Conservation (phyloP, 2,329 filamentous ascomycete species). For the Davidsoniella australis region DNA sequence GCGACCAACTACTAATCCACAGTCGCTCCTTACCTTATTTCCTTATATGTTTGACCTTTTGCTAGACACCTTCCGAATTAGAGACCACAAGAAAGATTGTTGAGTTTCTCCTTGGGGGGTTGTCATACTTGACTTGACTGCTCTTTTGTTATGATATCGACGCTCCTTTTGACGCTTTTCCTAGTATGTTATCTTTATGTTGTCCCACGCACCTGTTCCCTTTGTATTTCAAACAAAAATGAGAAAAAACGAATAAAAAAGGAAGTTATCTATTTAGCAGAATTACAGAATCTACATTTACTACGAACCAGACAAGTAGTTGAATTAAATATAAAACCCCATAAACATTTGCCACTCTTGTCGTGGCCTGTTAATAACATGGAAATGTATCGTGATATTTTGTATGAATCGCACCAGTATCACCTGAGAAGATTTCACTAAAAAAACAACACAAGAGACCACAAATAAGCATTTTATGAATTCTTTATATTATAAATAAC, state of each 20-base stretch:
- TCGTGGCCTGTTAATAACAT: too few species aligned
- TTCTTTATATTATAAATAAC: too few species aligned
- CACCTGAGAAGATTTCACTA: too few species aligned
- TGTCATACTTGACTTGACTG: constrained; percentile 11
- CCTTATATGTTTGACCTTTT: constrained; percentile 1
- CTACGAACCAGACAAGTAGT: too few species aligned
- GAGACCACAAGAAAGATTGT: background rate
- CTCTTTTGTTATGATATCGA: constrained; percentile 9
- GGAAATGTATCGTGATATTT: too few species aligned
- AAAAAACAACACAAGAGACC: too few species aligned
- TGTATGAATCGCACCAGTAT: too few species aligned
- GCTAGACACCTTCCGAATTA: background rate
- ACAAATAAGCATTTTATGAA: too few species aligned
- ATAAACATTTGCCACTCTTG: too few species aligned
- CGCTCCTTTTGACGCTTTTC: constrained; percentile 9
- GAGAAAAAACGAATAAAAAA: constrained; percentile 1
- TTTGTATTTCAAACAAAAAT: background rate
- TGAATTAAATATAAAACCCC: too few species aligned
- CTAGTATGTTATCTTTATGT: constrained; percentile 2
- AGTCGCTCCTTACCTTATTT: constrained; percentile 7
- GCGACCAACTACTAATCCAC: background rate
- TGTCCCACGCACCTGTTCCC: constrained; percentile 1
- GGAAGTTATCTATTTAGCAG: background rate
- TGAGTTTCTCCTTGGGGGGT: background rate
- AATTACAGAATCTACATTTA: too few species aligned